Base-by-base conservation (phyloP, 2,329 filamentous ascomycete genomes). In the Ascochyta lentis region DNA sequence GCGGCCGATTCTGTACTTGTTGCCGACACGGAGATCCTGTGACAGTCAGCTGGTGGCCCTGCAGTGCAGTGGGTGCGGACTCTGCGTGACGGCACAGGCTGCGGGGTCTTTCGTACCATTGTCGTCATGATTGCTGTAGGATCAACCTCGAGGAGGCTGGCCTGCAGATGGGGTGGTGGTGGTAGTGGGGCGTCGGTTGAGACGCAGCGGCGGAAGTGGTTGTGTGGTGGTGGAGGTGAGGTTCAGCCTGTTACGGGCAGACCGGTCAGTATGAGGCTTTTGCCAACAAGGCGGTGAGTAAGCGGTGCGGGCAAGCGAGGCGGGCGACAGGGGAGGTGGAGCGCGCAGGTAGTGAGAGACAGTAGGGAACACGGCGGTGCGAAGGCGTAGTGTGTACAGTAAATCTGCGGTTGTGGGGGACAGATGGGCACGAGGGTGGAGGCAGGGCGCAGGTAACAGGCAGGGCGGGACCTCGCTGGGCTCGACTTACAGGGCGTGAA, bases 1-100 rank as follows among this genome's bases (percentile, higher is more conserved):
- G 72, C 95, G 92, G 78, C 95, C 95, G 79, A 99, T 98, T 72
- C 95, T 92, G 87, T 99, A 99, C 77, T 99, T 98, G 80, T 98
- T 98, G 80, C 95, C 95, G 80, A 99, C 95, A 75, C 95, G 92
- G 73, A 99, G 88, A 87, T 99, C 95, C 94, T 98, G 72, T 26
- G 38, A 57, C 33, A 56, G 70, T 73, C 60, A 74, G 71, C 61
- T 54, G 58, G n/a, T 35, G 46, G 41, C 34, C 24, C 43, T 60
- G 52, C 54, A 50, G 52, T 56, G 33, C 19, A 41, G 54, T 58
- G 49, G 58, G 46, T 56, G 49, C 46, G 50, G 29, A 48, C 55
- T 56, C 50, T 56, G 44, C 45, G 54, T 51, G 40, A 44, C 47
- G 50, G 47, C 46, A 56, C 56, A 56, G 59, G 66, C 71, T 71